Conservation (phyloP, 2,329 filamentous ascomycete genomes). For the Allantophomopsis lycopodina region DNA sequence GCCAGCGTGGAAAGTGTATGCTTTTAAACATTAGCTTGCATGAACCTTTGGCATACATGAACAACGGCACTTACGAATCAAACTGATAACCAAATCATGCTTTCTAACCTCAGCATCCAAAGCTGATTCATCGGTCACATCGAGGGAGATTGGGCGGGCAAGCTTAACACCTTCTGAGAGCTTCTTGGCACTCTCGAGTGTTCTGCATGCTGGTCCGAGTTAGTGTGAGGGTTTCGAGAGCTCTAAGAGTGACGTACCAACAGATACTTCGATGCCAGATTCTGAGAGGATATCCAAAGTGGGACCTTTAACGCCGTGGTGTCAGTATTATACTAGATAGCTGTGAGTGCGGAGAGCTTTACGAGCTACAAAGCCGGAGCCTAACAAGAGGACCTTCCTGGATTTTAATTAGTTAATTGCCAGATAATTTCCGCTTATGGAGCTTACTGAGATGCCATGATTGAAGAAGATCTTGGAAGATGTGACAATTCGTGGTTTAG, state of each 20-base stretch:
- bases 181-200: conserved; percentile 61
- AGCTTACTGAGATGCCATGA: too few species aligned
- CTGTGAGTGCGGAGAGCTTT: too few species aligned
- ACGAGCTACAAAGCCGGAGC: conserved; percentile 37
- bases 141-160: conserved; percentile 66
- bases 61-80: conserved; percentile 43
- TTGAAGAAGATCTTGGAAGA: too few species aligned
- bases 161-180: conserved; percentile 47
- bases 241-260: conserved; percentile 24
- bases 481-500: too few species aligned
- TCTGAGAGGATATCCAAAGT: conserved; percentile 29
- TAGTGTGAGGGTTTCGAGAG: neutral
- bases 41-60: too few species aligned
- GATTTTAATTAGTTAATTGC: too few species aligned
- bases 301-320: neutral
- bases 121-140: conserved; percentile 63
- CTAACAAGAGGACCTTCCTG: conserved; percentile 31
- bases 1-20: conserved; percentile 77
- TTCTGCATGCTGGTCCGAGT: conserved; percentile 55
- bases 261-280: conserved; percentile 39
- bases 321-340: too few species aligned
- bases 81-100: conserved; percentile 62
- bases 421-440: too few species aligned
- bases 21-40: too few species aligned
- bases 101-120: conserved; percentile 72